Conservation (phyloP, 2,329 filamentous ascomycete species). For the Trichoderma sp. region DNA sequence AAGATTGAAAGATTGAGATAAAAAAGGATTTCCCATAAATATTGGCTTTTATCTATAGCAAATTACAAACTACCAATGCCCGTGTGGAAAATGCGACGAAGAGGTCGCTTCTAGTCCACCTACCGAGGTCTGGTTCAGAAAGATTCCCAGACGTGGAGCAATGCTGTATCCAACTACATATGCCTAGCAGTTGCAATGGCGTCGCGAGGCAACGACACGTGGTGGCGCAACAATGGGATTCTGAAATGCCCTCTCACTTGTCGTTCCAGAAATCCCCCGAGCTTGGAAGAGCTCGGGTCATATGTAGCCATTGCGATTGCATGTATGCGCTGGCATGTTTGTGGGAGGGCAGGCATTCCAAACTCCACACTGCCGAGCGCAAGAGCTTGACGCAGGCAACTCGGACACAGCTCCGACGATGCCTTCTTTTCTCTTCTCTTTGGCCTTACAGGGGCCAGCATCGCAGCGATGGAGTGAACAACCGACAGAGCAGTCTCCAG, state of each 20-base stretch:
- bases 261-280: not conserved
- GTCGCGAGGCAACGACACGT: slow-evolving; percentile 11
- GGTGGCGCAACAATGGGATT: slow-evolving; percentile 20
- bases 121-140: not conserved
- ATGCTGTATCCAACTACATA: not conserved
- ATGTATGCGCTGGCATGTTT: slow-evolving; percentile 18
- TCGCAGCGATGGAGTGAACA: slow-evolving; percentile 3
- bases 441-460: slow-evolving; percentile 5
- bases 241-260: not conserved
- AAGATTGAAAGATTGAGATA: not conserved
- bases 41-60: slow-evolving; percentile 2
- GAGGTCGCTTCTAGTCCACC: not conserved
- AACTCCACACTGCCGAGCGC: not conserved
- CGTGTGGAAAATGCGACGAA: not conserved
- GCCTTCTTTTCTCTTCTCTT: slow-evolving; percentile 15
- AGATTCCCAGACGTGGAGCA: not conserved
- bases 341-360: not conserved
- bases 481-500: slow-evolving; percentile 18
- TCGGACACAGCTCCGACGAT: slow-evolving; percentile 5
- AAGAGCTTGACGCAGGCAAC: not conserved
- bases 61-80: not conserved
- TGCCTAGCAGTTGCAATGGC: not conserved
- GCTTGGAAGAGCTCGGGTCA: not conserved
- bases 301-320: slow-evolving; percentile 2
- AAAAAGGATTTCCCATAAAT: too few species aligned